phyloP scores from a whole-genome alignment of 2,329 filamentous ascomycete species.

The Fusarium marasasianum region DNA sequence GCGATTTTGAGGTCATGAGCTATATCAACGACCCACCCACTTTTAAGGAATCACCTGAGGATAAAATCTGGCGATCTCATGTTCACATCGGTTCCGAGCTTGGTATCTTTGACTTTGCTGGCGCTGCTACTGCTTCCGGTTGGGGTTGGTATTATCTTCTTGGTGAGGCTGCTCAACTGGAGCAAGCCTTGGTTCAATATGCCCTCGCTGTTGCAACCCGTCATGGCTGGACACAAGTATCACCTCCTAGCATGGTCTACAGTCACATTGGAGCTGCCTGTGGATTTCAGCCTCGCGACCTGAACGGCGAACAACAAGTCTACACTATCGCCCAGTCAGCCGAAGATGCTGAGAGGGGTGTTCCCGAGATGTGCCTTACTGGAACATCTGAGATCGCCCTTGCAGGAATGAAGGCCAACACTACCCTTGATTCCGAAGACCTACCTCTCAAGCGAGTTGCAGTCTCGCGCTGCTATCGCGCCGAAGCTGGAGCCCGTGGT shows the following conservation, averaged over 20 bases:
- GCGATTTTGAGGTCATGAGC: constrained; percentile 70
- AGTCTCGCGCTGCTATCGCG: constrained; percentile 91
- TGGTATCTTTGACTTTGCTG: constrained; percentile 89
- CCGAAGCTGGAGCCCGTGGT: constrained; percentile 90
- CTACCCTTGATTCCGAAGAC: constrained; percentile 69
- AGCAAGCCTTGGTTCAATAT: constrained; percentile 92
- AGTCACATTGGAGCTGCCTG: constrained; percentile 89
- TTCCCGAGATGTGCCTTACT: constrained; percentile 78
- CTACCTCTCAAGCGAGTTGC: constrained; percentile 85
- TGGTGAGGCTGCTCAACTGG: constrained; percentile 92
- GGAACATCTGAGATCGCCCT: constrained; percentile 96
- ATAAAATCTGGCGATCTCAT: constrained; percentile 73
- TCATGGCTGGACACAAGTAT: constrained; percentile 81
- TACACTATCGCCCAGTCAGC: constrained; percentile 78
- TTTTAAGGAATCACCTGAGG: constrained; percentile 44
- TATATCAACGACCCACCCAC: constrained; percentile 80
- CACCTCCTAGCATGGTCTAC: constrained; percentile 91
- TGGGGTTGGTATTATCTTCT: constrained; percentile 99
- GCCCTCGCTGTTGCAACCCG: constrained; percentile 77
- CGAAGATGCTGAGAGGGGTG: constrained; percentile 67
- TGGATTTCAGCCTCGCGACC: constrained; percentile 93
- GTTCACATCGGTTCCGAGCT: constrained; percentile 87
- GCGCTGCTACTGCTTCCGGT: constrained; percentile 81
- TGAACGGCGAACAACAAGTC: constrained; percentile 90
- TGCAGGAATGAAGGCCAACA: constrained; percentile 86